Base-by-base conservation (phyloP, 106 monocot genomes). In the Dioscorea dumetorum region DNA sequence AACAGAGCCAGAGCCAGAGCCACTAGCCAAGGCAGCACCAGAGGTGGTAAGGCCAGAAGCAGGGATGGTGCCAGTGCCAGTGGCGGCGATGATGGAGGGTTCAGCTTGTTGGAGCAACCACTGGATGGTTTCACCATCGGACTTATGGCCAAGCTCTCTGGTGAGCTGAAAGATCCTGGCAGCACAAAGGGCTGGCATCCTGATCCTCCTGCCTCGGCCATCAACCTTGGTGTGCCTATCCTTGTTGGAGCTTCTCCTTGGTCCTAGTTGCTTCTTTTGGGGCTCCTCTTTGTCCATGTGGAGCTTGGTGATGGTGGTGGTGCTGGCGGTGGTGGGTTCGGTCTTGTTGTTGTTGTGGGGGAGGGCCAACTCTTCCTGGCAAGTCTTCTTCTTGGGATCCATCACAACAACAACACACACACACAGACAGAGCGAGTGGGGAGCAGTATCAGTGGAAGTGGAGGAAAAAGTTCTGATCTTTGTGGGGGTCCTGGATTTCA, bases 211-310 rank as follows among this genome's bases (percentile, higher is more conserved):
- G 8, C 88, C 88, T 32, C 87, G 71, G 13, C 87, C 87, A 28
- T 87, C 87, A 22, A 88, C 88, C 70, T 88, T 88, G 68, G 84
- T 84, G 81, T 88, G 88, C 28, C 88, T 67, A 24, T 88, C 88
- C 71, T 88, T 88, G 67, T 88, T 88, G 22, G 88, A 84, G 81
- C 73, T 88, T 63, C 88, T 8, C 61, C 78, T 81, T 0, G 88
- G 81, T 19, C 81, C 78, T 9, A 84, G 81, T 58, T 78, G 77
- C 69, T 72, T 69, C 56, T 62, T 65, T 51, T 57, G 67, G 24
- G 17, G 22, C 12, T 77, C 71, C 57, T 77, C 17, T 57, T 51
- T 63, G 62, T 11, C 24, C 32, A 18, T 56, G 68, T 28, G 32
- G 23, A 31, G 68, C 18, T 24, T 24, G 15, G 41, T 41, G 41